Evolutionary conservation across 345 rosid genomes (phyloP).

Genomic region (Eucalyptus microcorys): DNA sequence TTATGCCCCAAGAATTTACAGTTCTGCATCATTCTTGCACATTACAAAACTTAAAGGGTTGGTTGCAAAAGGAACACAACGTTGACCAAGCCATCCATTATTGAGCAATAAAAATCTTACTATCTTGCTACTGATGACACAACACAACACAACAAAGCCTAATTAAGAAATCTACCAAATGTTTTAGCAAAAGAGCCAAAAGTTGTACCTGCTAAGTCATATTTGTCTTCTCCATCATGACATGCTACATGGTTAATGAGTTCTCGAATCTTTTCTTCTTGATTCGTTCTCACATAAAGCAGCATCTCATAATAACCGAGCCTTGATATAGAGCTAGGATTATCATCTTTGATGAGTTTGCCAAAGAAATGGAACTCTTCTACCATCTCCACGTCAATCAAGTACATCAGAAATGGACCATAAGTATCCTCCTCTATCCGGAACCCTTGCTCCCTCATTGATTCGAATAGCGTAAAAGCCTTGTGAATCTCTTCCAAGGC

Average conservation of each 20-base stretch:
- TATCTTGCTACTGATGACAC: background rate
- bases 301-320: slow-evolving; percentile 87
- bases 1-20: background rate
- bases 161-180: background rate
- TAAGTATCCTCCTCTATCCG: slow-evolving; percentile 40
- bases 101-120: background rate
- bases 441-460: slow-evolving; percentile 73
- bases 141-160: background rate
- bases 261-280: slow-evolving; percentile 44
- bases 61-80: background rate
- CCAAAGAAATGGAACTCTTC: slow-evolving; percentile 40
- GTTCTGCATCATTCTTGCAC: background rate
- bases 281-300: slow-evolving; percentile 33
- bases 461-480: slow-evolving; percentile 26
- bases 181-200: background rate
- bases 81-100: background rate
- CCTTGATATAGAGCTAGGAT: slow-evolving; percentile 19
- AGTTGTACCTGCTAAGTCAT: slow-evolving; percentile 33
- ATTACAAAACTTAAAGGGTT: background rate
- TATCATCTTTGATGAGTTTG: slow-evolving; percentile 20
- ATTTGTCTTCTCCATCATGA: slow-evolving; percentile 5
- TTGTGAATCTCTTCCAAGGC: slow-evolving; percentile 24
- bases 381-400: slow-evolving; percentile 57
- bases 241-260: slow-evolving; percentile 23
- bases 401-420: slow-evolving; percentile 52